Percentiles rank a stretch among this genome's conserved stretches.
These are phyloP conservation scores for Neurospora sp. DNA, from an alignment of 495 filamentous ascomycete species.

Conservation along the genomic window DNA sequence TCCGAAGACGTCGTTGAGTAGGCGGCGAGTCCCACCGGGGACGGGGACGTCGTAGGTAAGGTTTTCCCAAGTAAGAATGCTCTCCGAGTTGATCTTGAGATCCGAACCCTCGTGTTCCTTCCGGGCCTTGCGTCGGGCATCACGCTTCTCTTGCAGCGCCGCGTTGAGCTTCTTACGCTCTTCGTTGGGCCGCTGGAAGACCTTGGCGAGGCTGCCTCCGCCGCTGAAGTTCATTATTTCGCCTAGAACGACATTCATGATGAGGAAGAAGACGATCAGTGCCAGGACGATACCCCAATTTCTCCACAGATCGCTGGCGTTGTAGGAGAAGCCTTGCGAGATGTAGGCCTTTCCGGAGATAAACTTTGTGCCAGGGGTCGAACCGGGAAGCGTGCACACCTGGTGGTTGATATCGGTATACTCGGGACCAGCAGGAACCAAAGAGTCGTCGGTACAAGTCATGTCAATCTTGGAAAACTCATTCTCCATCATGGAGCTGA, in stretches of 20 bases:
- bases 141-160: constrained; percentile 46
- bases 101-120: constrained; percentile 39
- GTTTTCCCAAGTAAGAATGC: constrained; percentile 68
- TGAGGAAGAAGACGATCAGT: constrained; percentile 57
- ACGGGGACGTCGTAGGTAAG: constrained; percentile 73
- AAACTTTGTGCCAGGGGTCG: constrained; percentile 46
- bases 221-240: constrained; percentile 68
- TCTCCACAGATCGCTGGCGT: constrained; percentile 53
- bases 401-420: constrained; percentile 60
- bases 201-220: constrained; percentile 67
- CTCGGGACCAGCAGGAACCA: constrained; percentile 54
- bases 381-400: constrained; percentile 64
- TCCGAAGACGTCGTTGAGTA: constrained; percentile 64
- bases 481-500: constrained; percentile 71
- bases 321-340: constrained; percentile 51
- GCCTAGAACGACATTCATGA: constrained; percentile 59
- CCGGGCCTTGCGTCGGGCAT: constrained; percentile 41
- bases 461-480: constrained; percentile 59
- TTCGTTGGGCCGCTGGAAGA: constrained; percentile 59
- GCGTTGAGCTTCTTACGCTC: constrained; percentile 63
- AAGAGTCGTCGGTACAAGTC: constrained; percentile 50
- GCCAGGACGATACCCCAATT: constrained; percentile 67
- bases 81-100: constrained; percentile 56
- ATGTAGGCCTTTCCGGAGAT: constrained; percentile 56
- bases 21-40: constrained; percentile 52